Base-by-base conservation (phyloP, 2,329 filamentous ascomycete species). In the Aspergillus sp. region DNA sequence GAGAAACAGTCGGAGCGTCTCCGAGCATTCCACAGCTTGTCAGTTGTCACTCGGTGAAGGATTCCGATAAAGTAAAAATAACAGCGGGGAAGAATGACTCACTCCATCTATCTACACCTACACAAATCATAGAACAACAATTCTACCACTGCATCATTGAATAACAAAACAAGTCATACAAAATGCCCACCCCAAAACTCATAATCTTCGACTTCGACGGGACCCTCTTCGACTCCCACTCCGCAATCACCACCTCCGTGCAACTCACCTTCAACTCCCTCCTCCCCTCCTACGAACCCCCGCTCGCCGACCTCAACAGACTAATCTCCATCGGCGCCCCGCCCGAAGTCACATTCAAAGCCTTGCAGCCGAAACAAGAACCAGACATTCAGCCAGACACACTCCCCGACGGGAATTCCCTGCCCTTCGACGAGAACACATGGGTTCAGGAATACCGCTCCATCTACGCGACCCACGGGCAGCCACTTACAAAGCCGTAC, bases 391-490 rank as follows among this genome's bases (percentile, higher is more conserved):
- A 20, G 20, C 20, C 20, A 20, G 20, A 11, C 33, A 51, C 19
- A 24, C 4, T 34, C 9, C 17, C 46, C 2, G 11, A 17, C 27
- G 30, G 22, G 2, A 30, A 2, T 13, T 5, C 50, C 5, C n/a
- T 33, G 4, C 19, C 51, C 3, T 62, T 64, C 46, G 49, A 62
- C 34, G 59, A 67, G 30, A 27, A 49, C 1, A 17, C 5, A 6
- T 69, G 66, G 64, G 56, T 62, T 7, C 39, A 46, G 4, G 63
- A 54, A 40, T 68, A 66, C 54, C 64, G 66, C 9, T 41, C 51
- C 9, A 54, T 69, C 4, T 69, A 69, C 37, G 59, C 59, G 0
- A 55, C 20, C 1, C 62, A 68, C 42, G 66, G 65, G 1, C 66
- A 67, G 34, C 42, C 44, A n/a, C 62, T 64, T 4, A 54, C 65